Percentiles rank a stretch among this genome's conserved stretches.
Evolutionary conservation across 2,329 filamentous ascomycete genomes (phyloP).

Genomic region (Ascocoryne sarcoides): DNA sequence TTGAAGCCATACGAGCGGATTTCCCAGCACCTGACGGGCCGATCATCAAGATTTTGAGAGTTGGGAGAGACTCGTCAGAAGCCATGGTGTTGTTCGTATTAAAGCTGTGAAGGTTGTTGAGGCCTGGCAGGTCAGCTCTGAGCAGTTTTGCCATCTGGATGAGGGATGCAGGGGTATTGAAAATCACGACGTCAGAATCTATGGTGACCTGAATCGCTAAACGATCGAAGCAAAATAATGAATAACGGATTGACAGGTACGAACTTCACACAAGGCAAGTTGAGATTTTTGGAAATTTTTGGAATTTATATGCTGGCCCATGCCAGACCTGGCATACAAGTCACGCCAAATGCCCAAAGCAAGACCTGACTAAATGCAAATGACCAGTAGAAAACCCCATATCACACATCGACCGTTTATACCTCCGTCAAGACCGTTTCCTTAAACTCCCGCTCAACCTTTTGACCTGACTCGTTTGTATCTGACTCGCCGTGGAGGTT

Average conservation of each 20-base stretch:
- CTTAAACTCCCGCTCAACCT: constrained; percentile 99
- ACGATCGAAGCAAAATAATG: not conserved
- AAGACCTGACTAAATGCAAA: constrained; percentile 29
- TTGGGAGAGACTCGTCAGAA: constrained; percentile 39
- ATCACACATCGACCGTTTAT: constrained; percentile 45
- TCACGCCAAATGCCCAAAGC: constrained; percentile 30
- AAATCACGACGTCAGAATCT: constrained; percentile 14
- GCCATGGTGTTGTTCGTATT: constrained; percentile 28
- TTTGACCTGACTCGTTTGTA: constrained; percentile 93
- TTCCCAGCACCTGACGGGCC: constrained; percentile 48
- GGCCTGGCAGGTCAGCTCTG: not conserved
- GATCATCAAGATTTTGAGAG: constrained; percentile 46
- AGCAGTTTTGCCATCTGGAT: not conserved
- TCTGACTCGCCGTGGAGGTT: constrained; percentile 95
- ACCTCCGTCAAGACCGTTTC: constrained; percentile 90
- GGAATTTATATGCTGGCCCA: constrained; percentile 27
- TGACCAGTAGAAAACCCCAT: constrained; percentile 27
- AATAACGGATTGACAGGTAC: too few relatives aligned
- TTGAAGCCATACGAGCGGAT: constrained; percentile 38
- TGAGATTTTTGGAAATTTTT: constrained; percentile 24
- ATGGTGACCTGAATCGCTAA: not conserved
- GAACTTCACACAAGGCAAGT: too few relatives aligned
- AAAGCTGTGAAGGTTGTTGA: constrained; percentile 2
- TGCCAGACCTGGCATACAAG: constrained; percentile 26
- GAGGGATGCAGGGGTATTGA: constrained; percentile 3